Evolutionary conservation across 352 stramenopile species (phyloP), one percentile per base, ranked within the genome.

Genomic region (Globisporangium perplexum): DNA sequence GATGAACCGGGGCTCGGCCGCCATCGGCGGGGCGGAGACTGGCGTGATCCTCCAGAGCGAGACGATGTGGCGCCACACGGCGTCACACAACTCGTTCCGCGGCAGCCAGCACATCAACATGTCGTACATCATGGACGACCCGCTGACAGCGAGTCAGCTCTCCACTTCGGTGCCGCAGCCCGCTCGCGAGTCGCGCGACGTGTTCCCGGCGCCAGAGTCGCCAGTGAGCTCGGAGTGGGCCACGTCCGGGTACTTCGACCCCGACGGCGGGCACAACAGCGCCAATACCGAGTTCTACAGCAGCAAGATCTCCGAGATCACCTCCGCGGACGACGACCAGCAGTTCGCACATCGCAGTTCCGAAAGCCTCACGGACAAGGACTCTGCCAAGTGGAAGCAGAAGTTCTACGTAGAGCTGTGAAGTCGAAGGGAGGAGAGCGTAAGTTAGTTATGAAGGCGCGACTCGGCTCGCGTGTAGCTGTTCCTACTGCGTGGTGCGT

Each of bases 401-500:
- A 65, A 65, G 44, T 62, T 59, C 45, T 61, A 63, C 31, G 26
- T 61, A 18, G 60, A 63, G 39, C 51, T 68, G 10, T 68, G 38
- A 60, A 20, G 46, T 22, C 24, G 18, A 33, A 33, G 30, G 7
- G 33, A 17, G 14, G 14, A 39, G 36, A 35, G 33, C 14, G 47
- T 36, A 38, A 15, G 18, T n/a, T 51, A 28, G 28, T 46, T 54
- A 54, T 46, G 49, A 54, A 46, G 49, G 46, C 49, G 49, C 36
- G 20, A 18, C 22, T 14, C 49, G 31, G 49, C 49, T 28, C 18
- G 49, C 36, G 49, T 47, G 49, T 54, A 47, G 49, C 49, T 54
- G 49, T 54, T 54, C 38, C 31, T 6, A 45, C n/a, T 17, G 39
- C 8, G 39, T 45, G n/a, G n/a, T 45, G 39, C 17, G 24, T 50